phyloP scores from a whole-genome alignment of 2,329 filamentous ascomycete genomes.

The Cladobotryum protrusum region DNA sequence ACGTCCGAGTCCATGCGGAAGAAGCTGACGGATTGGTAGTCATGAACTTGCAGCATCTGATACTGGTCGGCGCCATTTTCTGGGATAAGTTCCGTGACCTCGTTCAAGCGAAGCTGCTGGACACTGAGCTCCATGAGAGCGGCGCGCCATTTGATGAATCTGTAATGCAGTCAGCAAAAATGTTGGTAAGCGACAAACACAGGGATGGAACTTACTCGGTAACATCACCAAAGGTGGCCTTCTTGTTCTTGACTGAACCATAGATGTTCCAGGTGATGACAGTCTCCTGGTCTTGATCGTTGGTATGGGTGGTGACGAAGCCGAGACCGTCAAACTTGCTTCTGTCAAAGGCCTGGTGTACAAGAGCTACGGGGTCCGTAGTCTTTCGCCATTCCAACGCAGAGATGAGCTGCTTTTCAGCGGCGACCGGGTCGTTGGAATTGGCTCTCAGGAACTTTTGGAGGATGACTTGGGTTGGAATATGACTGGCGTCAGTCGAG shows the following conservation, averaged over 20 bases:
- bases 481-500: conserved; percentile 41
- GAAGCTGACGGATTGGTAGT: conserved; percentile 85
- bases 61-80: conserved; percentile 75
- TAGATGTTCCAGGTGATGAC: conserved; percentile 93
- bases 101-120: conserved; percentile 62
- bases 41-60: conserved; percentile 88
- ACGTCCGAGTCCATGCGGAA: conserved; percentile 72
- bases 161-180: conserved; percentile 27
- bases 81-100: conserved; percentile 64
- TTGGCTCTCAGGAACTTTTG: conserved; percentile 95
- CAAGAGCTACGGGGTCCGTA: conserved; percentile 62
- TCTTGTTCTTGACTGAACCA: conserved; percentile 74
- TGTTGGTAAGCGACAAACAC: too few species aligned
- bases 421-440: conserved; percentile 64
- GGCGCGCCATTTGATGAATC: conserved; percentile 85
- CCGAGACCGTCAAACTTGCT: conserved; percentile 72
- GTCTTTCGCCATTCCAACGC: conserved; percentile 80
- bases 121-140: conserved; percentile 86
- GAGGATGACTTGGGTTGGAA: conserved; percentile 76
- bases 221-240: conserved; percentile 76
- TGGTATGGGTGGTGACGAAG: conserved; percentile 68
- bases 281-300: conserved; percentile 48
- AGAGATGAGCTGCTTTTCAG: conserved; percentile 69
- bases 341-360: conserved; percentile 57
- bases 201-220: conserved; percentile 56